A percentile compares a stretch with the other conserved stretches of the same genome.
Evolutionary conservation across 176 grass and related monocot genomes (phyloP).

Genomic region (Rhipidocladum racemiflorum): DNA sequence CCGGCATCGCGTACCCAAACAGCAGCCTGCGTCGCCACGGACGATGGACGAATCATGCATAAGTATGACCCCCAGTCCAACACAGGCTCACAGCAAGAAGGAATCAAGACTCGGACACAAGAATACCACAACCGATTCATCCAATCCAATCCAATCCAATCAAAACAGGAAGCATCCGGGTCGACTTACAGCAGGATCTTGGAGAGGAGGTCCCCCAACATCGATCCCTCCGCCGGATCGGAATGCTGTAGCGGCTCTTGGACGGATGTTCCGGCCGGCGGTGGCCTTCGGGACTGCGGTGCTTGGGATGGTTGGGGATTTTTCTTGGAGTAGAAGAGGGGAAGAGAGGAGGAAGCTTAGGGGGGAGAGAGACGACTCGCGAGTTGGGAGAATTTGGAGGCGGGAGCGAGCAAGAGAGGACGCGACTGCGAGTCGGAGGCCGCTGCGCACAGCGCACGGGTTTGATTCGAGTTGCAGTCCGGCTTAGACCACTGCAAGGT

Average conservation of each 20-base stretch:
- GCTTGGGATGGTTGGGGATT: background rate
- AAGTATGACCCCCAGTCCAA: background rate
- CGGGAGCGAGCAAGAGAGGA: background rate
- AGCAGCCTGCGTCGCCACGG: constrained; percentile 36
- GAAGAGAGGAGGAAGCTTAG: background rate
- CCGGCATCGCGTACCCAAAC: constrained; percentile 86
- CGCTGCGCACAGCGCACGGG: background rate
- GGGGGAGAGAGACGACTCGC: background rate
- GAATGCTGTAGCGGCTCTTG: background rate
- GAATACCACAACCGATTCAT: background rate
- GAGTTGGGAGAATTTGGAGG: background rate
- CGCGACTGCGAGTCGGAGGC: background rate
- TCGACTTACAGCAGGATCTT: constrained; percentile 33
- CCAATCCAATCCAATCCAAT: background rate
- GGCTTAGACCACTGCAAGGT: too few species aligned
- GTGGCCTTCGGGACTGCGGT: background rate
- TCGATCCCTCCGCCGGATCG: constrained; percentile 1
- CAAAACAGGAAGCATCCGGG: too few species aligned
- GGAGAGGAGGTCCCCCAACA: constrained; percentile 25
- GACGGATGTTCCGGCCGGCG: background rate
- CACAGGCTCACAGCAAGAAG: background rate
- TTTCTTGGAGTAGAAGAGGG: background rate
- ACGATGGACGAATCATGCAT: background rate
- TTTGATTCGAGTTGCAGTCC: too few species aligned
- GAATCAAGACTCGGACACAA: background rate